Percentiles rank a stretch among this genome's conserved stretches.
Conservation (phyloP, 106 monocot genomes). For the Iris macrosiphon region DNA sequence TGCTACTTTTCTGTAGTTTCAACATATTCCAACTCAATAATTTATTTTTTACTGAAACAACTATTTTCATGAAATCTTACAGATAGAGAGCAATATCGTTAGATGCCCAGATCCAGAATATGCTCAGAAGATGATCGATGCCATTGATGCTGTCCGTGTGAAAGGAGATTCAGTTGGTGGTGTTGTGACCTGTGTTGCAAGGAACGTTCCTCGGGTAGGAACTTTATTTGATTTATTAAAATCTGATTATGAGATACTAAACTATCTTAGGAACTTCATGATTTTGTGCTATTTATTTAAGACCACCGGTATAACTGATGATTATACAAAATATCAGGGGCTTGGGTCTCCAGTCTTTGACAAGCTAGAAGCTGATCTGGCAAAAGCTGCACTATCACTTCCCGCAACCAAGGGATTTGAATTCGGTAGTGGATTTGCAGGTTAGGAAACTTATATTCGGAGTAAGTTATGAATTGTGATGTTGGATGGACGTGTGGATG, state of each 20-base stretch:
- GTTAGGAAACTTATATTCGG: conserved; percentile 20
- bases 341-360: conserved; percentile 97
- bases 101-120: conserved; percentile 95
- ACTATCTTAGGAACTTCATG: background rate
- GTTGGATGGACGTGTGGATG: too few relatives aligned
- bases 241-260: too few relatives aligned
- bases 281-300: background rate
- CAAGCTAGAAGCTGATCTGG: conserved; percentile 92
- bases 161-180: conserved; percentile 96
- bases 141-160: conserved; percentile 82
- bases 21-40: background rate
- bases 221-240: too few relatives aligned
- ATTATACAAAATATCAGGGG: too few relatives aligned
- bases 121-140: conserved; percentile 96
- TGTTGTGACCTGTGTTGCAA: conserved; percentile 91
- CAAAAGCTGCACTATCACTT: conserved; percentile 78
- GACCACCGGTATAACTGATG: too few relatives aligned
- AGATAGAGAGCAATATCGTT: conserved; percentile 97
- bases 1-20: background rate
- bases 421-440: conserved; percentile 95
- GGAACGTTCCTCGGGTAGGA: conserved; percentile 90
- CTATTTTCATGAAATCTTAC: conserved; percentile 14
- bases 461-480: too few relatives aligned
- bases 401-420: conserved; percentile 98
- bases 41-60: background rate